phyloP scores from a whole-genome alignment of 2,329 filamentous ascomycete genomes.

The Phialophora verrucosa region DNA sequence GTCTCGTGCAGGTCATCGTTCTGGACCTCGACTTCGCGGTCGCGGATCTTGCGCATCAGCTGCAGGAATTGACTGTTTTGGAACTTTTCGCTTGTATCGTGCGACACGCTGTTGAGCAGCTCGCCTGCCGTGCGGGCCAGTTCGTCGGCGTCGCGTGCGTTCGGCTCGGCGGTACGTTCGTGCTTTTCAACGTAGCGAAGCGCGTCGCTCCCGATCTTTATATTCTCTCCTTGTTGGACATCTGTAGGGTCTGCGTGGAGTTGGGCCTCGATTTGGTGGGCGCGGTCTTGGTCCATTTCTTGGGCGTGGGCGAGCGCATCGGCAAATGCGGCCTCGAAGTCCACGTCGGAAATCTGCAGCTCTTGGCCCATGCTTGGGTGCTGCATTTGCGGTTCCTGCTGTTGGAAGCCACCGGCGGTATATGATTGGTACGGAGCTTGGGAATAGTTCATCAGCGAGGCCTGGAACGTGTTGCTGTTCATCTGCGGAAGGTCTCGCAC shows the following conservation, averaged over 20 bases:
- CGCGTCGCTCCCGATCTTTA: conserved; percentile 52
- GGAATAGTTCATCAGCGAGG: conserved; percentile 20
- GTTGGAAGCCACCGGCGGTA: conserved; percentile 1
- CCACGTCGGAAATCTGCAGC: conserved; percentile 32
- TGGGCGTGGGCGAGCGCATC: conserved; percentile 36
- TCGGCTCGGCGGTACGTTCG: conserved; percentile 35
- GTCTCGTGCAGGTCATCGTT: conserved; percentile 69
- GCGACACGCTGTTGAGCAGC: conserved; percentile 70
- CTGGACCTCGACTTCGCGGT: conserved; percentile 73
- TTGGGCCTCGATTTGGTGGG: conserved; percentile 9
- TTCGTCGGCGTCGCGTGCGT: conserved; percentile 64
- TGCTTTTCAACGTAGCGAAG: conserved; percentile 43
- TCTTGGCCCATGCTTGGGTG: conserved; percentile 35
- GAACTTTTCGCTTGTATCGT: conserved; percentile 75
- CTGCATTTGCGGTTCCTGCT: conserved; percentile 37
- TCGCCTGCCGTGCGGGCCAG: conserved; percentile 74
- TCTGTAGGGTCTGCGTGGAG: neutral
- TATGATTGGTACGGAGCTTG: conserved; percentile 38
- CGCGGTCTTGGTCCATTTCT: conserved; percentile 30
- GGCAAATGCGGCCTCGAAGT: conserved; percentile 38
- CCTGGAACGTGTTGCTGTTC: conserved; percentile 26
- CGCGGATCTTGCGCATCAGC: conserved; percentile 76
- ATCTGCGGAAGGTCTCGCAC: conserved; percentile 35
- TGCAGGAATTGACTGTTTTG: conserved; percentile 76
- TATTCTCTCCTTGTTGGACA: conserved; percentile 37